Evolutionary conservation across 768 basidiomycete genomes (phyloP).

Genomic region (Lactifluus echinatus): DNA sequence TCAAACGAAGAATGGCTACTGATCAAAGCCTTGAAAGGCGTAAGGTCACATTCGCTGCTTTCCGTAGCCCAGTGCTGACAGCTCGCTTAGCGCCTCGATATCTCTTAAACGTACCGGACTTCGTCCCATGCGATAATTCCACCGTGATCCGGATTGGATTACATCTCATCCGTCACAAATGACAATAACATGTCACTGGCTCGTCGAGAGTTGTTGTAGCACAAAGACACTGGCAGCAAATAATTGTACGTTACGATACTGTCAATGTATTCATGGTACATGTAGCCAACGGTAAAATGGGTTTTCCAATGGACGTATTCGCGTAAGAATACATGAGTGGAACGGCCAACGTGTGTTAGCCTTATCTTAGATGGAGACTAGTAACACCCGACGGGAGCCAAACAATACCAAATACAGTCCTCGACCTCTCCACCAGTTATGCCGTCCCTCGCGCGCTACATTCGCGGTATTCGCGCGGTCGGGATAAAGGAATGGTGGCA

Average conservation of each 20-base stretch:
- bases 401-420: slow-evolving; percentile 15
- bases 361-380: neutral
- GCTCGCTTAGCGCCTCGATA: slow-evolving; percentile 30
- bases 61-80: neutral
- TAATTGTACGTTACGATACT: slow-evolving; percentile 1
- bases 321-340: too few species aligned
- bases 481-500: slow-evolving; percentile 86
- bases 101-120: slow-evolving; percentile 25
- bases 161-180: neutral
- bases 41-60: slow-evolving; percentile 28
- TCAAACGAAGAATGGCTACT: slow-evolving; percentile 88
- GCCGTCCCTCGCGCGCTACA: slow-evolving; percentile 67
- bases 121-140: too few species aligned
- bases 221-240: neutral
- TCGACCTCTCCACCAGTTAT: slow-evolving; percentile 30
- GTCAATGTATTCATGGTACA: slow-evolving; percentile 3
- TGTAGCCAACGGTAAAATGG: slow-evolving; percentile 7
- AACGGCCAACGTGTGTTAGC: too few species aligned
- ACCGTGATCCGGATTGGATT: neutral
- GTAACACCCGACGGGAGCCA: too few species aligned
- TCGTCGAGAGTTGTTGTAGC: neutral
- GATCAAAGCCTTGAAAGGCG: slow-evolving; percentile 80
- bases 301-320: neutral
- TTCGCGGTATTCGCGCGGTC: slow-evolving; percentile 66
- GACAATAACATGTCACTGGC: neutral